phyloP scores from a whole-genome alignment of 768 basidiomycete species.

The Flagelloscypha sp. region DNA sequence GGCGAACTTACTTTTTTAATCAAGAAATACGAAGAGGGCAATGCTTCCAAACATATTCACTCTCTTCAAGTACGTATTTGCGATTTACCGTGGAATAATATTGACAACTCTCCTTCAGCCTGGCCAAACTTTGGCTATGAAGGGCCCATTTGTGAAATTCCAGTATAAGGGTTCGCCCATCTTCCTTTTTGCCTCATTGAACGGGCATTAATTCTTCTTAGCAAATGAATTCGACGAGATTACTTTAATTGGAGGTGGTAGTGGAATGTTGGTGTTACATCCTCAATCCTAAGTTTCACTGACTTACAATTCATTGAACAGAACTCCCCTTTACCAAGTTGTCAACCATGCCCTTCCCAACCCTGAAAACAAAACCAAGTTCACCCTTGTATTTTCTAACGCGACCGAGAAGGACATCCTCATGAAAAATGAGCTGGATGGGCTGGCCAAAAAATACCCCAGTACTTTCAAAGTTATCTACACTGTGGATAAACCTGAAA shows the following conservation, averaged over 20 bases:
- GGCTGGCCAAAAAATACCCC: constrained; percentile 58
- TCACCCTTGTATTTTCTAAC: constrained; percentile 88
- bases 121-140: constrained; percentile 78
- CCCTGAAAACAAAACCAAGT: constrained; percentile 83
- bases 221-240: constrained; percentile 81
- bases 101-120: neutral
- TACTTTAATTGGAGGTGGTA: constrained; percentile 87
- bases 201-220: constrained; percentile 18
- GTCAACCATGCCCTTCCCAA: constrained; percentile 66
- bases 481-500: constrained; percentile 73
- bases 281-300: constrained; percentile 3
- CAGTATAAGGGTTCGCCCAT: constrained; percentile 60
- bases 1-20: constrained; percentile 77
- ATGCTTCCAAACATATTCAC: constrained; percentile 79
- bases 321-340: constrained; percentile 81
- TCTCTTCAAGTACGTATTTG: constrained; percentile 45
- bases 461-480: constrained; percentile 76
- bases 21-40: constrained; percentile 79
- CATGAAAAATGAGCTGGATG: constrained; percentile 69
- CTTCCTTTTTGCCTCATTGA: neutral
- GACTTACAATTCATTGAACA: constrained; percentile 19
- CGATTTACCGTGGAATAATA: neutral
- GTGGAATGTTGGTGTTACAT: constrained; percentile 62
- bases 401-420: constrained; percentile 87
- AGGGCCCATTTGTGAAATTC: constrained; percentile 88